phyloP scores from a whole-genome alignment of 2,329 filamentous ascomycete species.

The Bipolaris gigantea region DNA sequence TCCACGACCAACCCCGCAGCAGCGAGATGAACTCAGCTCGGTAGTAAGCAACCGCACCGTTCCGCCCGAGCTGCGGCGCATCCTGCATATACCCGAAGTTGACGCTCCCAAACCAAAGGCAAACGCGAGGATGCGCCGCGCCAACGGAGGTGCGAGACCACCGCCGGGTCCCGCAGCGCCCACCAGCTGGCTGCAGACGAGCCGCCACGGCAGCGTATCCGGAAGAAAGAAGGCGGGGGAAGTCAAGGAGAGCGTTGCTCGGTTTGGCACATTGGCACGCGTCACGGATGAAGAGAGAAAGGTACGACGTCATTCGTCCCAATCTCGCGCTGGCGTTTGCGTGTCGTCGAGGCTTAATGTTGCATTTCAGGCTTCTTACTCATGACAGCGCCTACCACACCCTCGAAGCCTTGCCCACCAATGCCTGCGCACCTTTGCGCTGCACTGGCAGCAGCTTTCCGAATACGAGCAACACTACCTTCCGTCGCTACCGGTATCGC shows the following conservation, averaged over 20 bases:
- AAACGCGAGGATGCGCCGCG: constrained; percentile 36
- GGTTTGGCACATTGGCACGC: constrained; percentile 31
- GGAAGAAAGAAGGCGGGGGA: constrained; percentile 19
- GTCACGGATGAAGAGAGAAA: constrained; percentile 30
- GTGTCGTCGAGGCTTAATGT: constrained; percentile 16
- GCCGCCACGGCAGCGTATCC: constrained; percentile 34
- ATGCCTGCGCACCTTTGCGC: constrained; percentile 57
- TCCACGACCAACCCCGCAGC: constrained; percentile 45
- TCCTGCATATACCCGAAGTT: constrained; percentile 51
- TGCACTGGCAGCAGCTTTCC: constrained; percentile 59
- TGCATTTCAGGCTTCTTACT: constrained; percentile 27
- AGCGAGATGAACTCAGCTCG: constrained; percentile 49
- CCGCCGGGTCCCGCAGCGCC: constrained; percentile 52
- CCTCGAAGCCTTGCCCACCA: constrained; percentile 53
- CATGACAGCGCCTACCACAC: constrained; percentile 35
- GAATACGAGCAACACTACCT: constrained; percentile 61
- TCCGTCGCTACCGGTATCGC: constrained; percentile 52
- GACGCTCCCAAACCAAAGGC: constrained; percentile 51
- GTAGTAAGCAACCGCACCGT: constrained; percentile 48
- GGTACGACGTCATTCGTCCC: constrained; percentile 20
- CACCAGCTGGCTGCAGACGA: constrained; percentile 48
- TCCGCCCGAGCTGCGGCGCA: constrained; percentile 49
- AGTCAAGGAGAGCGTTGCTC: constrained; percentile 8
- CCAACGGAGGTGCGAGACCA: constrained; percentile 32
- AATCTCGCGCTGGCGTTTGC: background rate